phyloP scores from a whole-genome alignment of 352 stramenopile species.

The Phytophthora parvispora region DNA sequence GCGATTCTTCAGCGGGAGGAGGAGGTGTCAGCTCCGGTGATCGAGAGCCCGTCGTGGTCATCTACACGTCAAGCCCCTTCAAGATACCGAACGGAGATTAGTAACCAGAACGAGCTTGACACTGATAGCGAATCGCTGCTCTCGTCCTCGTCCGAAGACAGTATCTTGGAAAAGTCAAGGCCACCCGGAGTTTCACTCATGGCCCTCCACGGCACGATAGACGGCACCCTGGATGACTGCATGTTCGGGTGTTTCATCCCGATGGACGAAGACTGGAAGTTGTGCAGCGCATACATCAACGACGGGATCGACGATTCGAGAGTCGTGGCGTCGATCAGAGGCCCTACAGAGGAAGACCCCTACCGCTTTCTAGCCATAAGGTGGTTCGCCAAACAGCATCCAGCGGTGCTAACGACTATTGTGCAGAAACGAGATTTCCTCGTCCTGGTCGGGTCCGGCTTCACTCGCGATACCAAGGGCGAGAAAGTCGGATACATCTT shows the following conservation, averaged over 20 bases:
- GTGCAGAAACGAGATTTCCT: conserved; percentile 58
- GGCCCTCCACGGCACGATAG: conserved; percentile 44
- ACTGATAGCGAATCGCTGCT: conserved; percentile 1
- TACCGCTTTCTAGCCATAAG: conserved; percentile 64
- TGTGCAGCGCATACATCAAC: conserved; percentile 49
- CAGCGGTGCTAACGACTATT: conserved; percentile 44
- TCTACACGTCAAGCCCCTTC: conserved; percentile 2
- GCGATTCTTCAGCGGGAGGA: no score
- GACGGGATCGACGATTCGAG: conserved; percentile 56
- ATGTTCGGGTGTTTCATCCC: conserved; percentile 53
- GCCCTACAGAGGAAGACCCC: conserved; percentile 41
- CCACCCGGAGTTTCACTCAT: conserved; percentile 44
- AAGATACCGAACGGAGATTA: no score
- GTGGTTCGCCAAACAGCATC: conserved; percentile 63
- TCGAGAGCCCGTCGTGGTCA: no score
- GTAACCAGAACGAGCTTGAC: no score
- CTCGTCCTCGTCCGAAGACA: conserved; percentile 7
- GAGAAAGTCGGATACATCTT: conserved; percentile 54
- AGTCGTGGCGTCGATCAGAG: conserved; percentile 44
- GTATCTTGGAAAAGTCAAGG: conserved; percentile 30
- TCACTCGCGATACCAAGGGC: conserved; percentile 43
- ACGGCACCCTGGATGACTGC: conserved; percentile 57
- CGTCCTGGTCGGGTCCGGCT: conserved; percentile 53
- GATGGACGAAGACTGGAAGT: conserved; percentile 53
- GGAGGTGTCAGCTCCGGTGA: no score